Evolutionary conservation across 257 asterid species (phyloP).

Genomic region (Scutellaria baicalensis): DNA sequence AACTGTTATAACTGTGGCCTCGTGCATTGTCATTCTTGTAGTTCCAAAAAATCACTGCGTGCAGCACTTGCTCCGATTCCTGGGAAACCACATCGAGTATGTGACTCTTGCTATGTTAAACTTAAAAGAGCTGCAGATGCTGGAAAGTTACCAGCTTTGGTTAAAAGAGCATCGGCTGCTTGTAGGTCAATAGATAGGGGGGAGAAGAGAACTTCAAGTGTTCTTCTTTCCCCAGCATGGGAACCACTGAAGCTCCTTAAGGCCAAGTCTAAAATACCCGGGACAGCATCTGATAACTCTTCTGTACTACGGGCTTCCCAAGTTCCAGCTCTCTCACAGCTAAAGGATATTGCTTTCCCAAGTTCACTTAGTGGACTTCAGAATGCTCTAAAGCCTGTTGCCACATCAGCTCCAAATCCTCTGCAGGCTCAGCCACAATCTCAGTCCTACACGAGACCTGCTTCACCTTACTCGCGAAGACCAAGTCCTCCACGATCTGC

Average conservation of each 20-base stretch:
- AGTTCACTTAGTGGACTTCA: slow-evolving; percentile 83
- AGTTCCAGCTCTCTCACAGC: slow-evolving; percentile 76
- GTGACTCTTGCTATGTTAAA: slow-evolving; percentile 70
- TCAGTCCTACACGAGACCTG: slow-evolving; percentile 60
- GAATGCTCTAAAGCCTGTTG: slow-evolving; percentile 59
- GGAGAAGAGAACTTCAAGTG: slow-evolving; percentile 42
- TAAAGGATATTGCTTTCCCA: slow-evolving; percentile 84
- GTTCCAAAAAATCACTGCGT: slow-evolving; percentile 71
- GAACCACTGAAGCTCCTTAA: slow-evolving; percentile 83
- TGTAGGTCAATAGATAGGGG: slow-evolving; percentile 41
- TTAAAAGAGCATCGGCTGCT: slow-evolving; percentile 33
- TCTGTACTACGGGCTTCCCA: slow-evolving; percentile 73
- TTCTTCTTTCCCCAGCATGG: slow-evolving; percentile 49
- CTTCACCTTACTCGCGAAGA: slow-evolving; percentile 71
- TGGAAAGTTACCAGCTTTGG: slow-evolving; percentile 27
- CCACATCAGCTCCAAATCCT: slow-evolving; percentile 29
- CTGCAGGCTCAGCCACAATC: slow-evolving; percentile 26
- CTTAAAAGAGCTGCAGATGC: slow-evolving; percentile 57
- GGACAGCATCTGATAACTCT: slow-evolving; percentile 30
- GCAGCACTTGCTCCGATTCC: slow-evolving; percentile 95
- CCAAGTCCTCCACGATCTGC: slow-evolving; percentile 75
- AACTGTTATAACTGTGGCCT: slow-evolving; percentile 84
- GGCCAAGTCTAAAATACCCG: slow-evolving; percentile 43
- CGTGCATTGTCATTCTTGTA: slow-evolving; percentile 83
- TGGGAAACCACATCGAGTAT: slow-evolving; percentile 86